Evolutionary conservation across 345 rosid genomes (phyloP), one percentile per base, ranked within the genome.

Genomic region (Eucalyptus pauciflora): DNA sequence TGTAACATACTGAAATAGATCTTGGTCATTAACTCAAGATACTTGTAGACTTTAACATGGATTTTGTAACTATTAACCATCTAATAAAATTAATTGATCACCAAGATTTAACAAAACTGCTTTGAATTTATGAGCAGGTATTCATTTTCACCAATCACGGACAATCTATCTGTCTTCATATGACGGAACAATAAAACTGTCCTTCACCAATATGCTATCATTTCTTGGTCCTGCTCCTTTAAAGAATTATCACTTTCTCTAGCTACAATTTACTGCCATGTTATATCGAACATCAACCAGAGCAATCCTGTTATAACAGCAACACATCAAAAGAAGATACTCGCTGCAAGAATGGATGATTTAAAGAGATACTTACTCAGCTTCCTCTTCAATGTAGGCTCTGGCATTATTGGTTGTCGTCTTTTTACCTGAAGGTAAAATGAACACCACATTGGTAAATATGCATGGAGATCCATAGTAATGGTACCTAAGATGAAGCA

Each of bases 381-480:
- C 99, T 92, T 96, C 98, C 87, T 92, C 97, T 45, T 97, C 99
- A 88, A 97, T 94, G 91, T 94, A 96, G 87, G 90, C 90, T 90
- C 89, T 90, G 48, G 90, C 94, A 90, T 88, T 90, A 89, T 88
- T 88, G 87, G 60, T 87, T 33, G n/a, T 92, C 92, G 92, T 93
- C 93, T 54, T 94, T 91, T 93, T 93, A 93, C 98, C 99, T 97
- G 89, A 50, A 93, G 86, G 88, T 37, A 91, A 58, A 89, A 56
- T 89, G 46, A 86, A 86, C 29, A 86, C 52, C 56, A 86, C 16
- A 79, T 76, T 87, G 88, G 87, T 88, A 86, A 86, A 50, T 76
- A 76, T 76, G 83, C 83, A 76, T 37, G 83, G 22, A 76, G 46
- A 76, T 20, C 48, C 83, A 76, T 71, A 37, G 46, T 76, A 76